Evolutionary conservation across 2,329 filamentous ascomycete genomes (phyloP), one percentile per base, ranked within the genome.

Genomic region (Hansfordia pulvinata): DNA sequence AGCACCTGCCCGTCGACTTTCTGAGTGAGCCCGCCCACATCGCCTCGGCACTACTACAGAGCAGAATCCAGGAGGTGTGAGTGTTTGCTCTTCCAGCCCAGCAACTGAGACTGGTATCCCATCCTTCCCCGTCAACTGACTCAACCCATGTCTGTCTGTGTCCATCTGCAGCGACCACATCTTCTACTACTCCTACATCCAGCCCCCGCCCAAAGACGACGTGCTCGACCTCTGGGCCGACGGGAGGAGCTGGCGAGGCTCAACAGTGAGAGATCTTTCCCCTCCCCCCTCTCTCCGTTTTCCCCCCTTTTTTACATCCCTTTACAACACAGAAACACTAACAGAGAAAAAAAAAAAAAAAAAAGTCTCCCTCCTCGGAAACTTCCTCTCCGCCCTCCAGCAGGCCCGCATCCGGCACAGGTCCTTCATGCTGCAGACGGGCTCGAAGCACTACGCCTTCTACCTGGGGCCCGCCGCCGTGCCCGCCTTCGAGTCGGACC

Each of bases 121-220:
- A n/a, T n/a, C n/a, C n/a, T n/a, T n/a, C n/a, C n/a, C n/a, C n/a
- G n/a, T n/a, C n/a, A n/a, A n/a, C n/a, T n/a, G n/a, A n/a, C n/a
- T n/a, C n/a, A n/a, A n/a, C n/a, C n/a, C n/a, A n/a, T n/a, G n/a
- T n/a, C n/a, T n/a, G n/a, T n/a, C n/a, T n/a, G n/a, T n/a, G n/a
- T n/a, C n/a, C n/a, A n/a, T n/a, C n/a, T n/a, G n/a, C n/a, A n/a
- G 55, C 3, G 49, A 58, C 32, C 55, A 67, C 35, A 46, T 64
- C 12, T 68, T 67, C 43, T 69, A 65, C 47, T 67, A 59, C 31
- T 60, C 60, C 2, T 69, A 69, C 45, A 48, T 65, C n/a, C 64
- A 69, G 33, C 54, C 55, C 1, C 43, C 52, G 17, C 61, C 61
- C 1, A 59, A 59, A 29, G 44, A 50, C 10, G 56, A 57, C 3